phyloP scores from a whole-genome alignment of 2,329 filamentous ascomycete species.

The Truncatella angustata region DNA sequence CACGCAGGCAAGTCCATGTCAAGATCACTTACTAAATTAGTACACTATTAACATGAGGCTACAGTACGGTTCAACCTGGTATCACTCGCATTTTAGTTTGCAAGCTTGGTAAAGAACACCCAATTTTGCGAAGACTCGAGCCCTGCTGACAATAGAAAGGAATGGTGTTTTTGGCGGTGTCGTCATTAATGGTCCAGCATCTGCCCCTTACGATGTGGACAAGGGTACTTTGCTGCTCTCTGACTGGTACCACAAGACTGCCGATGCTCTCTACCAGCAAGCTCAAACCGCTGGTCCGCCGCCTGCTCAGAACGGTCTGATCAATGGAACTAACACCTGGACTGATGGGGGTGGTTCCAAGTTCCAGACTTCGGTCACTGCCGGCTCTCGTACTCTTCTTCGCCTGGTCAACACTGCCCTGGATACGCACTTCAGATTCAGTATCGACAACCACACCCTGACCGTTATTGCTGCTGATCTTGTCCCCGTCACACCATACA shows the following conservation, averaged over 20 bases:
- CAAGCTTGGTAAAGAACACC: slow-evolving; percentile 32
- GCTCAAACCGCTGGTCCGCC: slow-evolving; percentile 32
- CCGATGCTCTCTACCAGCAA: slow-evolving; percentile 33
- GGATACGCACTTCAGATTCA: slow-evolving; percentile 40
- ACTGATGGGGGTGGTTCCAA: slow-evolving; percentile 31
- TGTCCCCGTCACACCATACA: slow-evolving; percentile 53
- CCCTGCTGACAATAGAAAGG: slow-evolving; percentile 8
- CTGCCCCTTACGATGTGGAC: slow-evolving; percentile 61
- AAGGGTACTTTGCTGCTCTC: slow-evolving; percentile 57
- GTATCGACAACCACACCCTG: slow-evolving; percentile 51
- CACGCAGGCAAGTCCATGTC: slow-evolving; percentile 24
- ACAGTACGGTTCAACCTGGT: slow-evolving; percentile 55
- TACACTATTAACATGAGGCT: not conserved
- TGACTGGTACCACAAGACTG: slow-evolving; percentile 54
- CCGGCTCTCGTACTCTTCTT: slow-evolving; percentile 43
- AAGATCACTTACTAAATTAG: not conserved
- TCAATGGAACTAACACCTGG: slow-evolving; percentile 33
- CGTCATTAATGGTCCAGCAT: slow-evolving; percentile 60
- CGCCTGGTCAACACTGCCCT: slow-evolving; percentile 42
- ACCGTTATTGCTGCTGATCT: slow-evolving; percentile 54
- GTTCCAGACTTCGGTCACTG: slow-evolving; percentile 35
- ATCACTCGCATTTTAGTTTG: slow-evolving; percentile 57
- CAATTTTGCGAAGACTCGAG: not conserved
- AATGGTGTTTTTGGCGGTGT: slow-evolving; percentile 61
- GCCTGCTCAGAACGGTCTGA: slow-evolving; percentile 39